These are phyloP conservation scores for Vachellia collinsii DNA, from an alignment of 306 rosid species.

Conservation along the genomic window DNA sequence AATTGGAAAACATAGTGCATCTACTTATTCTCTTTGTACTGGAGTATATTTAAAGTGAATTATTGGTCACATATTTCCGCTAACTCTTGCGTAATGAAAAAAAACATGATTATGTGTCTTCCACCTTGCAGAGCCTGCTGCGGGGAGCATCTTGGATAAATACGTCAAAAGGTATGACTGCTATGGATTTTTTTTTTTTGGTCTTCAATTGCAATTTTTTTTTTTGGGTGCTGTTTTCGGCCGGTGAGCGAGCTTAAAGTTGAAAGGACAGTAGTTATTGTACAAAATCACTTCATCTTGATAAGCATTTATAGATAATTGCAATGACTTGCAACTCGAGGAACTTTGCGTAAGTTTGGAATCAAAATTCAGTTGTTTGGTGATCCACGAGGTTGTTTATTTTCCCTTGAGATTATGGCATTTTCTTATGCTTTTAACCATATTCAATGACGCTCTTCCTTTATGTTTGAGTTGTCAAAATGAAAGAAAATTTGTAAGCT, in stretches of 20 bases:
- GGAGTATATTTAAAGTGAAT: not conserved
- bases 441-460: not conserved
- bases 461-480: not conserved
- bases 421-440: not conserved
- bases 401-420: not conserved
- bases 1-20: not conserved
- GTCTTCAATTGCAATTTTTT: not conserved
- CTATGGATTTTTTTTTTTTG: slow-evolving; percentile 1
- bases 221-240: not conserved
- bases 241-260: not conserved
- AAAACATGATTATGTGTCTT: not conserved
- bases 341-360: not conserved
- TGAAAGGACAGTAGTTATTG: not conserved
- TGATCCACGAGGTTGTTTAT: not conserved
- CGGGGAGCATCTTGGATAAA: slow-evolving; percentile 64
- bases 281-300: not conserved
- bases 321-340: not conserved
- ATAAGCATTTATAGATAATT: slow-evolving; percentile 1
- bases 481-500: not conserved
- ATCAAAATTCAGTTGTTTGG: not conserved
- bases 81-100: not conserved
- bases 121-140: slow-evolving; percentile 58
- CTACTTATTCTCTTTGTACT: not conserved
- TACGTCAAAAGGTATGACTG: slow-evolving; percentile 68
- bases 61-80: not conserved